Evolutionary conservation across 768 basidiomycete genomes (phyloP), one percentile per base, ranked within the genome.

Genomic region (Russula sp.): DNA sequence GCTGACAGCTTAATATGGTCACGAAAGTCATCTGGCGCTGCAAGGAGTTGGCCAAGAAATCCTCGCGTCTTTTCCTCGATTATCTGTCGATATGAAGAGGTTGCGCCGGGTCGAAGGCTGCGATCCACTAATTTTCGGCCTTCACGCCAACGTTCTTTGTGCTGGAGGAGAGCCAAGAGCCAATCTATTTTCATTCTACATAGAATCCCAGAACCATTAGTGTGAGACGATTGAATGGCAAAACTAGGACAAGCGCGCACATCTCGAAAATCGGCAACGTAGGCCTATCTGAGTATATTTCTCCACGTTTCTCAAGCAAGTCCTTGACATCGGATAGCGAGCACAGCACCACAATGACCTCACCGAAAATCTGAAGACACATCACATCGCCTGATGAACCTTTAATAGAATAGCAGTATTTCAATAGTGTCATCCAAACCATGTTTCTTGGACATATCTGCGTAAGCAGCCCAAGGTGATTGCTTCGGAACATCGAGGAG

Each of bases 21-120:
- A 6, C 50, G 50, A 5, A 63, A 63, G 32, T 44, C 49, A 22
- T 9, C 8, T 2, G 61, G 55, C 0, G 55, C 31, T 6, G 34
- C 18, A 31, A 57, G 44, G 4, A 63, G 22, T 22, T 53, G 32
- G 8, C 34, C 42, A 20, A 63, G 56, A 6, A 63, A 31, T 6
- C 14, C 14, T 1, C 42, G 49, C 8, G 50, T 57, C 44, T 63
- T 44, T 47, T 53, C 62, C n/a, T 63, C 40, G 0, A 57, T 63
- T 13, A 52, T 22, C 4, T 4, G 55, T 4, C 11, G 42, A 22
- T 62, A 16, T 10, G 47, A 44, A 1, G 20, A 13, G 9, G 50
- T 32, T 9, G 45, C 40, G 13, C 55, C 34, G 0, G 62, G 42
- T 27, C 62, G 62, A 34, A 63, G 56, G 42, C 56, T 39, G 6